Base-by-base conservation (phyloP, 257 asterid species). In the Nyctanthes arbortristis region DNA sequence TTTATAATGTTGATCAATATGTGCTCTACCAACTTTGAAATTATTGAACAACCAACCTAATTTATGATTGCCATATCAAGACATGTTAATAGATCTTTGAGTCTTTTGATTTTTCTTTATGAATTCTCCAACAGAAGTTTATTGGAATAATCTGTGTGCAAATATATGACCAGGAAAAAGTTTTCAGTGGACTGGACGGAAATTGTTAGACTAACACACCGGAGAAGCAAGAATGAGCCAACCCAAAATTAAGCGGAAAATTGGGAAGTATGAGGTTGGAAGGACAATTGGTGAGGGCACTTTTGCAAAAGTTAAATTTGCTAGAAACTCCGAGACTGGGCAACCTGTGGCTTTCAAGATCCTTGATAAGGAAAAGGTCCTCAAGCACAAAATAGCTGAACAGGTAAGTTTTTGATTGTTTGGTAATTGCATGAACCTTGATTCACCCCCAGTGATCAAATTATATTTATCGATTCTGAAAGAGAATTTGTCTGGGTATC, bases 211-310 rank as follows among this genome's bases (percentile, higher is more conserved):
- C 65, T 32, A 59, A 11, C 61, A 43, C 58, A 39, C 55, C 14
- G 22, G 60, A 69, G 56, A 32, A 27, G 47, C 36, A 36, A 65
- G 47, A 25, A 90, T 93, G 98, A 93, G 82, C 82, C 92, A 75
- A 22, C 69, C 89, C 0, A 87, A 84, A 72, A 61, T 84, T 67
- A 93, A 84, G 79, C 95, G 97, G 1, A 85, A 65, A 68, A 85
- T 92, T 5, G 98, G 98, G 49, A 90, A 87, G 82, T 92, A 90
- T 74, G 98, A 92, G 75, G 69, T 92, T 32, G 98, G 98, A 69
- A 84, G 98, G 80, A 92, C 98, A 14, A 88, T 92, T 27, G 98
- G 98, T 4, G 98, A 92, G 79, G 98, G 98, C 67, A 75, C 98
- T 67, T 92, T 92, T 81, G 98, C 98, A 14, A 92, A 88, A 73